Percentiles rank a stretch among this genome's conserved stretches.
These are phyloP conservation scores for Serendipita indica DNA, from an alignment of 768 basidiomycete genomes.

Conservation along the genomic window DNA sequence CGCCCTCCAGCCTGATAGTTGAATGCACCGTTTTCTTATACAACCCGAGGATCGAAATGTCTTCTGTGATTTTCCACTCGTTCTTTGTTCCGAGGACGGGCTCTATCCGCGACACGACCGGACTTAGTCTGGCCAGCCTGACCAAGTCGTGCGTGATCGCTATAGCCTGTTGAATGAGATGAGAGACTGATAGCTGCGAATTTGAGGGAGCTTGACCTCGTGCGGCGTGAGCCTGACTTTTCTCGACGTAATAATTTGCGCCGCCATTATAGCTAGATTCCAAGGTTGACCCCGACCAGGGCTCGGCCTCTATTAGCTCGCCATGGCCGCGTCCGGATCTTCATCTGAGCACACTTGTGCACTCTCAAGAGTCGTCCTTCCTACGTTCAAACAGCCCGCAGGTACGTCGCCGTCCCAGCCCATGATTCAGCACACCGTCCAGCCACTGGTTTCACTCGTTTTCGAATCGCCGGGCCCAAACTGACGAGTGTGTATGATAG, in stretches of 20 bases:
- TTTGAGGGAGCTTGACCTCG: no score
- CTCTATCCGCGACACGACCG: background rate
- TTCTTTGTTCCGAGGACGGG: background rate
- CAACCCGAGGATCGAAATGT: background rate
- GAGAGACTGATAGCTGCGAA: no score
- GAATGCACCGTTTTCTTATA: background rate
- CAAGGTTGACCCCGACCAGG: no score
- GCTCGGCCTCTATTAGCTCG: no score
- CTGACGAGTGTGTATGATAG: background rate
- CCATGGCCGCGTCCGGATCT: background rate
- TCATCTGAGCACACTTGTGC: background rate
- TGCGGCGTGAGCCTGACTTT: no score
- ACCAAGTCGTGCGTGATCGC: background rate
- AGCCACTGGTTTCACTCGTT: background rate
- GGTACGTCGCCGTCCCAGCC: no score
- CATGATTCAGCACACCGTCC: background rate
- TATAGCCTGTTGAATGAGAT: no score
- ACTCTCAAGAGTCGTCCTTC: background rate
- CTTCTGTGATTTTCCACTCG: background rate
- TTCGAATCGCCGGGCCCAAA: background rate
- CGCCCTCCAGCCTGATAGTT: background rate
- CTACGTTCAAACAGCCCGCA: background rate
- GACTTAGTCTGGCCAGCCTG: background rate
- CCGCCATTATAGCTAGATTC: no score
- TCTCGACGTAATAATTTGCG: no score